A percentile compares a stretch with the other conserved stretches of the same genome.
Evolutionary conservation across 495 filamentous ascomycete species (phyloP).

Genomic region (Staphylotrichum tortipilum): DNA sequence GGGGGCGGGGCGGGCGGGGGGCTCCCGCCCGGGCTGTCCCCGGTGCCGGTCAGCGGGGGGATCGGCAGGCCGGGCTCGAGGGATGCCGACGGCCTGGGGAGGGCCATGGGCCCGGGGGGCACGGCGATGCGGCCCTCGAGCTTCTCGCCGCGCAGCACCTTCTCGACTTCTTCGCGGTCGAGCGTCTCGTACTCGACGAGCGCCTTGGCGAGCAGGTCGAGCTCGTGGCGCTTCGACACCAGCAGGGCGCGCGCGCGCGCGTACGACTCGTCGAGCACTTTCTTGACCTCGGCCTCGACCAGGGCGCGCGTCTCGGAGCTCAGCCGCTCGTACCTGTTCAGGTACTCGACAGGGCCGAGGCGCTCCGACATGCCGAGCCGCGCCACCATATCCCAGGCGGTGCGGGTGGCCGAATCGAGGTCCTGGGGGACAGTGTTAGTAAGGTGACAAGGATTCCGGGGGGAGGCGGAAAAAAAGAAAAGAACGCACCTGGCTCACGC

Average conservation of each 20-base stretch:
- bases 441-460: no score
- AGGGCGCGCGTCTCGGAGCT: slow-evolving; percentile 74
- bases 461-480: not conserved
- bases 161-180: slow-evolving; percentile 78
- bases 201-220: slow-evolving; percentile 79
- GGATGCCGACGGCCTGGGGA: slow-evolving; percentile 30
- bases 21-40: slow-evolving; percentile 1
- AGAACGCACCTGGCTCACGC: slow-evolving; percentile 59
- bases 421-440: slow-evolving; percentile 59
- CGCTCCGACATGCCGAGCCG: slow-evolving; percentile 78
- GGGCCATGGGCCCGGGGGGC: slow-evolving; percentile 39
- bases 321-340: slow-evolving; percentile 65
- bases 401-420: slow-evolving; percentile 66
- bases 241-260: slow-evolving; percentile 66
- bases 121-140: slow-evolving; percentile 46
- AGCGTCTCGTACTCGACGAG: slow-evolving; percentile 91
- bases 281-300: slow-evolving; percentile 80
- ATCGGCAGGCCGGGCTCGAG: slow-evolving; percentile 18
- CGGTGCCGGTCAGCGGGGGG: slow-evolving; percentile 8
- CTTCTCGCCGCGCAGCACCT: slow-evolving; percentile 76
- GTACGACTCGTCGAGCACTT: slow-evolving; percentile 72
- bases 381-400: slow-evolving; percentile 80
- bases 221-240: slow-evolving; percentile 61
- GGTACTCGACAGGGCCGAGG: slow-evolving; percentile 83
- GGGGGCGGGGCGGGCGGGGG: slow-evolving; percentile 18